Evolutionary conservation across 352 stramenopile genomes (phyloP), one percentile per base, ranked within the genome.

Genomic region (Phytophthora vignae): DNA sequence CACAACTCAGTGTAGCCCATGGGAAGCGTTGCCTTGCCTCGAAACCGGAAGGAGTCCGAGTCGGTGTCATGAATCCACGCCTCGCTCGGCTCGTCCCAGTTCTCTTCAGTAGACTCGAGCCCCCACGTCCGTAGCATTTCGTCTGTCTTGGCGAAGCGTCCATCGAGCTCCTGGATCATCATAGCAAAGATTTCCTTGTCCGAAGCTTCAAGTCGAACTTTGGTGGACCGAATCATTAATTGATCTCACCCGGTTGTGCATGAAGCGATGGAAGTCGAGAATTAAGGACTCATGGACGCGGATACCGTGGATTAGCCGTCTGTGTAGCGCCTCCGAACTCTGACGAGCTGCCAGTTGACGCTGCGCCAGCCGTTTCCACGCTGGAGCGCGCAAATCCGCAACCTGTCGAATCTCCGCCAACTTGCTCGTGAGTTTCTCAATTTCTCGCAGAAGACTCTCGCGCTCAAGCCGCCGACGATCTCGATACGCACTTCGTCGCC

Each of bases 321-420:
- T 25, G 22, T 25, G 22, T 25, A 25, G 22, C 22, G 3, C n/a
- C 25, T 6, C 53, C 31, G 10, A 73, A 77, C 27, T 38, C 4
- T 53, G 36, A 33, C 69, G 42, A 6, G 54, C 69, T 33, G 36
- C 44, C 5, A 49, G 29, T 63, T 75, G 55, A 1, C 62, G 61
- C 11, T 59, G 17, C 27, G 56, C 58, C 10, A 69, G 2, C 56
- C 53, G 55, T 52, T 64, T 59, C 69, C 69, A 77, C 9, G 56
- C 15, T 9, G 54, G 55, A 17, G n/a, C n/a, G 1, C 49, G 22
- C 22, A 25, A 25, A 25, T 25, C 22, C 22, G 22, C 22, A 25
- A 25, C 22, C 22, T 25, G 22, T 25, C 2, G 22, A 25, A 25
- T 25, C 15, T 31, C 31, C 21, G 31, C 19, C 3, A 55, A 25